Percentiles rank a stretch among this genome's conserved stretches.
phyloP scores from a whole-genome alignment of 495 filamentous ascomycete genomes.

The Aspergillus sclerotioniger region DNA sequence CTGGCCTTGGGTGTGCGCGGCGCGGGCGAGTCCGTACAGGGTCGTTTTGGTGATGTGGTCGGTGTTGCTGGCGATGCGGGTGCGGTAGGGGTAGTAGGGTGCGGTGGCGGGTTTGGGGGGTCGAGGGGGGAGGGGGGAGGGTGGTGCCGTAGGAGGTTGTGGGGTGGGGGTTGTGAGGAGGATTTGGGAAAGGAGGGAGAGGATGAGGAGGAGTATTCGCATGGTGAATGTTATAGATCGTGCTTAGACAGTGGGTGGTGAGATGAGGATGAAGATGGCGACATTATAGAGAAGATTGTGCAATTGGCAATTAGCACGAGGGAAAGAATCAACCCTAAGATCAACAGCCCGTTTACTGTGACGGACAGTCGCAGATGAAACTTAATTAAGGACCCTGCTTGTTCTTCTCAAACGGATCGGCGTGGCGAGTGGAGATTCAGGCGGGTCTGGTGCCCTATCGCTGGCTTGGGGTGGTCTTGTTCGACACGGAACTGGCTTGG shows the following conservation, averaged over 20 bases:
- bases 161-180: slow-evolving; percentile 39
- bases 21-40: neutral
- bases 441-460: neutral
- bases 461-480: neutral
- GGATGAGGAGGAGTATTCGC: neutral
- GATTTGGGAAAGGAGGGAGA: neutral
- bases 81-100: neutral
- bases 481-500: neutral
- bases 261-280: neutral
- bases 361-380: neutral
- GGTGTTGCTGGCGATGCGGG: neutral
- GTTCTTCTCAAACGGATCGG: neutral
- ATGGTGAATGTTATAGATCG: neutral
- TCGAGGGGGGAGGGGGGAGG: neutral
- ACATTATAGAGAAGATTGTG: neutral
- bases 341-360: neutral
- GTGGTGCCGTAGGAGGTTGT: slow-evolving; percentile 45
- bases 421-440: neutral
- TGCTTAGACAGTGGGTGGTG: neutral
- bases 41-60: neutral
- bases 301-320: slow-evolving; percentile 4
- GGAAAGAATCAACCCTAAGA: neutral
- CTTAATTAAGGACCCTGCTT: neutral
- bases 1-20: neutral
- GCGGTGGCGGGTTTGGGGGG: neutral